Percentiles rank a stretch among this genome's conserved stretches.
These are phyloP conservation scores for Asterochloris sp. DNA, from an alignment of 139 green algal species.

Conservation along the genomic window DNA sequence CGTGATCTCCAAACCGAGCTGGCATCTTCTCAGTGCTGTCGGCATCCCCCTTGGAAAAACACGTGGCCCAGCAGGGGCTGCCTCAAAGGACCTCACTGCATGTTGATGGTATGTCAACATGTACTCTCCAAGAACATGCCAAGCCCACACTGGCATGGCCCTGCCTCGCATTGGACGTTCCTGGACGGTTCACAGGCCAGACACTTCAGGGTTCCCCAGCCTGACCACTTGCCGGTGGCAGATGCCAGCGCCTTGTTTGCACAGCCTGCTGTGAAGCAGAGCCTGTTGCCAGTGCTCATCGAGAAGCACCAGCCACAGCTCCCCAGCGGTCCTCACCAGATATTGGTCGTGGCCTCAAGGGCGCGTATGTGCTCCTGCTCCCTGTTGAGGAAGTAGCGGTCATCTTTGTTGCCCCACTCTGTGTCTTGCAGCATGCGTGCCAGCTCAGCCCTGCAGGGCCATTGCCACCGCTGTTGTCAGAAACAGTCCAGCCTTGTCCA, in stretches of 20 bases:
- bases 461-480: not conserved
- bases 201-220: too few relatives aligned
- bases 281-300: not conserved
- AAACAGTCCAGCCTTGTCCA: not conserved
- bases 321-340: slow-evolving; percentile 52
- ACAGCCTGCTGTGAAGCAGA: not conserved
- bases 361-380: slow-evolving; percentile 79
- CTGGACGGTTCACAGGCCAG: too few relatives aligned
- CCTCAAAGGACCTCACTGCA: too few relatives aligned
- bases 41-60: too few relatives aligned
- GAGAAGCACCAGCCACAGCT: not conserved
- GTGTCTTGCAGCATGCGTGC: slow-evolving; percentile 48
- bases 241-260: not conserved
- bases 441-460: slow-evolving; percentile 48
- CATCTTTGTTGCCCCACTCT: slow-evolving; percentile 74
- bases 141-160: too few relatives aligned
- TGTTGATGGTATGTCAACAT: too few relatives aligned
- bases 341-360: slow-evolving; percentile 67
- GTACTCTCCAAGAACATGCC: too few relatives aligned
- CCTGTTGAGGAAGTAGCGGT: slow-evolving; percentile 72
- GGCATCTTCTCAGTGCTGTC: not conserved
- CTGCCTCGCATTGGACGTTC: too few relatives aligned
- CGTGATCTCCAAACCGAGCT: not conserved
- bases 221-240: too few relatives aligned
- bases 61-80: too few relatives aligned